Base-by-base conservation (phyloP, 176 grass and related monocot genomes). In the Carex scoparia region DNA sequence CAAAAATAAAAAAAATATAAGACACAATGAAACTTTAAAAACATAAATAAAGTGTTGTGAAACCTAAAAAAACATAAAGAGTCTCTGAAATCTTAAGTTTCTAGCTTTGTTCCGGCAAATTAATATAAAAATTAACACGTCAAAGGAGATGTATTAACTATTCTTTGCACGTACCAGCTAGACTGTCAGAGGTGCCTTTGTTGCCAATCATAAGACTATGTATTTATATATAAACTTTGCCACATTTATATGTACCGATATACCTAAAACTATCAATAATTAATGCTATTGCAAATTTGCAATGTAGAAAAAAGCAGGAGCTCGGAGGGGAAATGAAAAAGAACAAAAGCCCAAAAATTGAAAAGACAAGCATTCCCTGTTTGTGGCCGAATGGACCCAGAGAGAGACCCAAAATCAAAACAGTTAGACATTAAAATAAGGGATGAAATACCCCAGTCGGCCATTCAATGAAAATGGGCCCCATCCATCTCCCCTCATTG, bases 401-500 rank as follows among this genome's bases (percentile, higher is more conserved):
- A 37, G 1, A 65, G 53, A 51, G 37, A 65, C 62, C 63, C 81
- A 51, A 83, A 32, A 69, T n/a, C 28, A 55, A n/a, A 69, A 69
- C 44, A 69, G 81, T 83, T 69, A 62, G 80, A 83, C 38, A 83
- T 67, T 46, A 48, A 69, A 83, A 40, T 40, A 83, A 54, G 27
- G 44, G 15, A 67, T 37, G 10, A 11, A 51, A 51, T 51, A 51
- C 81, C 23, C 13, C 75, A 81, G 75, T 86, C 85, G 76, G 85
- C 85, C 85, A 86, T 86, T 86, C 3, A 86, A 86, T 81, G 48
- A 28, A 58, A 80, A 73, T 81, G 75, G 85, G 61, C 63, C 42
- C 81, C 61, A 67, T 10, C 35, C 7, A 42, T 15, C 44, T 30
- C 63, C 42, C 81, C 81, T 83, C 42, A 37, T 55, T 8, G 65